phyloP scores from a whole-genome alignment of 768 basidiomycete species.

The Boletus insuetus region DNA sequence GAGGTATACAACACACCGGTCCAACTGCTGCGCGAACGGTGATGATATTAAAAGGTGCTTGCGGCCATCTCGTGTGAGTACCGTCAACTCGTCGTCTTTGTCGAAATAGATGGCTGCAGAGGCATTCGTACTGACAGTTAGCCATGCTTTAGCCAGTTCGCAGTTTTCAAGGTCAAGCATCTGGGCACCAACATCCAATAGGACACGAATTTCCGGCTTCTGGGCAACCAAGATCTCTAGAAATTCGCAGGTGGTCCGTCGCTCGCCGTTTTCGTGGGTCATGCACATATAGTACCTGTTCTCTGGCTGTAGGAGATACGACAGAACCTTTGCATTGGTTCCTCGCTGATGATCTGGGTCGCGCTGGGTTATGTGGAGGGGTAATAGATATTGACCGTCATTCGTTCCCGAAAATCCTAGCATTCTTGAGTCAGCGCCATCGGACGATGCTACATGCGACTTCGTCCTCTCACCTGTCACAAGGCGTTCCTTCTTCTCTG shows the following conservation, averaged over 20 bases:
- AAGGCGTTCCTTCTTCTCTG: slow-evolving; percentile 17
- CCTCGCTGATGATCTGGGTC: slow-evolving; percentile 29
- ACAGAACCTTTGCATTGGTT: slow-evolving; percentile 45
- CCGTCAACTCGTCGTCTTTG: slow-evolving; percentile 32
- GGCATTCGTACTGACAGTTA: slow-evolving; percentile 19
- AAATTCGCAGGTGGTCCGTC: slow-evolving; percentile 15
- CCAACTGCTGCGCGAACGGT: slow-evolving; percentile 33
- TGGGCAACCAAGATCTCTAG: slow-evolving; percentile 34
- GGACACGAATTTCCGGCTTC: slow-evolving; percentile 39
- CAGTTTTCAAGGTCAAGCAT: slow-evolving; percentile 49
- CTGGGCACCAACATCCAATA: slow-evolving; percentile 57
- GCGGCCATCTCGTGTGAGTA: slow-evolving; percentile 29
- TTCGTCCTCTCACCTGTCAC: slow-evolving; percentile 20
- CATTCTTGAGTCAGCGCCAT: background rate
- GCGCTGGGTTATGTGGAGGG: slow-evolving; percentile 31
- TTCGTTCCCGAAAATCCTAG: slow-evolving; percentile 41
- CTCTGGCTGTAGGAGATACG: slow-evolving; percentile 29
- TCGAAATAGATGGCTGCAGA: slow-evolving; percentile 34
- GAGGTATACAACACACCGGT: slow-evolving; percentile 36
- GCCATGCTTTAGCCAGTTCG: slow-evolving; percentile 41
- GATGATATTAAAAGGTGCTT: slow-evolving; percentile 31
- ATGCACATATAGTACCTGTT: slow-evolving; percentile 17
- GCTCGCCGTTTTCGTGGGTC: slow-evolving; percentile 7
- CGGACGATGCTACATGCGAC: no score
- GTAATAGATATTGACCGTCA: slow-evolving; percentile 38